phyloP scores from a whole-genome alignment of 1,284 basidiomycete species.

The Ustilago nuda region DNA sequence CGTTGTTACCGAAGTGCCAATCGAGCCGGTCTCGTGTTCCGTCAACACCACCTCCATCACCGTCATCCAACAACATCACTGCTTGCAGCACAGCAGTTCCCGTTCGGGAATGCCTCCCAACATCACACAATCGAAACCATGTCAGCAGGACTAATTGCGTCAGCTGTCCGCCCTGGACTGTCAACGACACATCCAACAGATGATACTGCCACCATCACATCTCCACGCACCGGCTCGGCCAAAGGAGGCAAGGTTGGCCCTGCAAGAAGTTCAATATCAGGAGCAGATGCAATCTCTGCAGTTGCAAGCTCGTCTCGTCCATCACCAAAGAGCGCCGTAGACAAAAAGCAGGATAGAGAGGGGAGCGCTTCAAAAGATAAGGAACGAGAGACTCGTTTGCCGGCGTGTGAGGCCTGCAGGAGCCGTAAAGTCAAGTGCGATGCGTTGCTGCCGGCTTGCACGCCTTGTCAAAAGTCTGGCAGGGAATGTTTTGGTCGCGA shows the following conservation, averaged over 20 bases:
- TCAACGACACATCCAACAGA: not conserved
- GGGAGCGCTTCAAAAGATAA: slow-evolving; percentile 25
- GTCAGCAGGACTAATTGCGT: slow-evolving; percentile 13
- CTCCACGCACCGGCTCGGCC: slow-evolving; percentile 2
- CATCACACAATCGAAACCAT: slow-evolving; percentile 3
- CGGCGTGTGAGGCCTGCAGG: slow-evolving; percentile 45
- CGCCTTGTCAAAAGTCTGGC: slow-evolving; percentile 42
- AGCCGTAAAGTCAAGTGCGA: slow-evolving; percentile 50
- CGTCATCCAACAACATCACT: not conserved
- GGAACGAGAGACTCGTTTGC: slow-evolving; percentile 36
- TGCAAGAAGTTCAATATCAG: not conserved
- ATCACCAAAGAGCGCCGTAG: slow-evolving; percentile 6
- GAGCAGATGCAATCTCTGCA: not conserved
- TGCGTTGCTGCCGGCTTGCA: slow-evolving; percentile 47
- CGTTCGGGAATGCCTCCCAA: not conserved
- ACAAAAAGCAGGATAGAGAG: slow-evolving; percentile 21
- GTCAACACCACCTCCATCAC: slow-evolving; percentile 4
- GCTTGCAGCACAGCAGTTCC: not conserved
- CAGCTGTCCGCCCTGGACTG: not conserved
- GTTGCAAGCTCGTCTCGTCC: slow-evolving; percentile 13
- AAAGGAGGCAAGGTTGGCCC: not conserved
- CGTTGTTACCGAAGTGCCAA: not conserved
- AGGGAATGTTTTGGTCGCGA: slow-evolving; percentile 48
- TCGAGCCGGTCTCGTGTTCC: not conserved
- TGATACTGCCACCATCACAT: not conserved